These are phyloP conservation scores for Areca catechu DNA, from an alignment of 176 grass and related monocot genomes.

Conservation along the genomic window DNA sequence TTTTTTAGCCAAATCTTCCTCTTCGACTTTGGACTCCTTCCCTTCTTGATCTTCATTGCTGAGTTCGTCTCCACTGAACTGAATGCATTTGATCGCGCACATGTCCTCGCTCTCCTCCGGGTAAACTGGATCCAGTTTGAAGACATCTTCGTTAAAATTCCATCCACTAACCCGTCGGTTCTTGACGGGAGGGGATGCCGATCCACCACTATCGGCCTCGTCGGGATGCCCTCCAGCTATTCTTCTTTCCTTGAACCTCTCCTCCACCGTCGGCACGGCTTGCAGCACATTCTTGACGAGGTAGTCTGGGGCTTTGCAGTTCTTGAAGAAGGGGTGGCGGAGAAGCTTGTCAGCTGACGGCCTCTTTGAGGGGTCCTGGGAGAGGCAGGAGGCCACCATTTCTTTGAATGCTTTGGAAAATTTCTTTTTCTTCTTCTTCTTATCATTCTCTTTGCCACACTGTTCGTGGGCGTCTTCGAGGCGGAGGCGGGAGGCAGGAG, in stretches of 20 bases:
- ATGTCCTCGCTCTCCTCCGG: conserved; percentile 4
- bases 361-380: conserved; percentile 59
- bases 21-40: neutral
- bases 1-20: too few relatives aligned
- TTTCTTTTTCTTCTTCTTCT: conserved; percentile 39
- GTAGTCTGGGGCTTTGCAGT: conserved; percentile 52
- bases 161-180: conserved; percentile 64
- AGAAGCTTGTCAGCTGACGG: conserved; percentile 81
- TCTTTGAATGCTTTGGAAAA: conserved; percentile 90
- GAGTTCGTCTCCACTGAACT: too few relatives aligned
- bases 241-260: conserved; percentile 24
- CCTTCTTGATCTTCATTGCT: conserved; percentile 10
- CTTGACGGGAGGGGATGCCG: conserved; percentile 20
- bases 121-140: conserved; percentile 36
- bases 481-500: conserved; percentile 58
- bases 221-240: neutral
- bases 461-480: conserved; percentile 42
- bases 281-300: conserved; percentile 55
- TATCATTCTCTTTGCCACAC: conserved; percentile 1
- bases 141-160: conserved; percentile 62
- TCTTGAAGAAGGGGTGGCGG: conserved; percentile 75
- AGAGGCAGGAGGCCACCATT: conserved; percentile 75
- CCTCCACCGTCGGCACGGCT: conserved; percentile 52
- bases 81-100: neutral
- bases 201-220: conserved; percentile 6